phyloP scores from a whole-genome alignment of 352 stramenopile species.

The Phytophthora cajani region DNA sequence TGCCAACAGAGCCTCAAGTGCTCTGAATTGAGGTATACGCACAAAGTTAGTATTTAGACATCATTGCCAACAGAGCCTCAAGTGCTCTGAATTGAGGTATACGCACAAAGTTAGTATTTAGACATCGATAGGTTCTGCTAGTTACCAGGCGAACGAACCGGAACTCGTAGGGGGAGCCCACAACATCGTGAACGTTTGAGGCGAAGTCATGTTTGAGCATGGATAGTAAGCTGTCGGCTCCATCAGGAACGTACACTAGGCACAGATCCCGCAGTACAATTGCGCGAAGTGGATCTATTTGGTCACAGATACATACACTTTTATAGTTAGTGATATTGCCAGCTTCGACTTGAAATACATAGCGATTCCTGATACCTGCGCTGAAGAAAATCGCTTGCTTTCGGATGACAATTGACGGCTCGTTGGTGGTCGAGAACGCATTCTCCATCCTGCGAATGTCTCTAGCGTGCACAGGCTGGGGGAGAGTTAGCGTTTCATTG shows the following conservation, averaged over 20 bases:
- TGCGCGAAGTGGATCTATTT: slow-evolving; percentile 50
- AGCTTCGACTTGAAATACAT: background rate
- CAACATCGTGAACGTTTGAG: slow-evolving; percentile 30
- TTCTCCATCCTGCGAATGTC: slow-evolving; percentile 66
- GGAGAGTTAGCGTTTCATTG: background rate
- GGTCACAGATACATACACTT: background rate
- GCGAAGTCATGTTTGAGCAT: slow-evolving; percentile 49
- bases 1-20: slow-evolving; percentile 46
- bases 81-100: slow-evolving; percentile 26
- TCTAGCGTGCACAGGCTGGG: slow-evolving; percentile 51
- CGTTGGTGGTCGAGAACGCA: slow-evolving; percentile 54
- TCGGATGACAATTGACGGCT: slow-evolving; percentile 53
- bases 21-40: slow-evolving; percentile 13
- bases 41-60: background rate
- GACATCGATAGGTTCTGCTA: background rate
- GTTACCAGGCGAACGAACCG: slow-evolving; percentile 15
- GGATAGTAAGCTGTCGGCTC: slow-evolving; percentile 34
- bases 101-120: background rate
- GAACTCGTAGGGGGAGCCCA: slow-evolving; percentile 48
- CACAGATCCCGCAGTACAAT: slow-evolving; percentile 56
- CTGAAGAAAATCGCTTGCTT: slow-evolving; percentile 66
- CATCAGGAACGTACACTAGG: slow-evolving; percentile 45
- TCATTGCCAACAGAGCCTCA: slow-evolving; percentile 46
- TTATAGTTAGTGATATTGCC: background rate
- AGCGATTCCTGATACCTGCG: slow-evolving; percentile 29